Evolutionary conservation across 2,329 filamentous ascomycete genomes (phyloP).

Genomic region (Botrytis fragariae): DNA sequence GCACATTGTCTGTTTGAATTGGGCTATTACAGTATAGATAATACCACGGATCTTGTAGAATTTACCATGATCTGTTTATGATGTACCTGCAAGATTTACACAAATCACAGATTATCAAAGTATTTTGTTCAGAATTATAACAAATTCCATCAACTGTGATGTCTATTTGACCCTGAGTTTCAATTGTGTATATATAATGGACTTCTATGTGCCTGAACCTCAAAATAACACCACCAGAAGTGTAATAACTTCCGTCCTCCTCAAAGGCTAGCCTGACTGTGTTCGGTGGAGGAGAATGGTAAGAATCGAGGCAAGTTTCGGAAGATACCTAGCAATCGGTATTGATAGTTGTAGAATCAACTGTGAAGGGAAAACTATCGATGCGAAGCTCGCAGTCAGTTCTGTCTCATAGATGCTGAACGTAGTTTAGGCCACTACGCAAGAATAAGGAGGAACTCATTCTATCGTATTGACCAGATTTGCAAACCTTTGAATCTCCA

Average conservation of each 20-base stretch:
- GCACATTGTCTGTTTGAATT: not conserved
- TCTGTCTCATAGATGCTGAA: not conserved
- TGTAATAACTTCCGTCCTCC: not conserved
- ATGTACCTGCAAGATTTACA: not conserved
- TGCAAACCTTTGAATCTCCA: not conserved
- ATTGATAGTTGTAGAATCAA: not conserved
- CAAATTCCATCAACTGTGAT: not conserved
- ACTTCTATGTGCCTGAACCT: not conserved
- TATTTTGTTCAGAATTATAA: not conserved
- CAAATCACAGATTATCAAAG: not conserved
- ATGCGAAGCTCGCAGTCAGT: not conserved
- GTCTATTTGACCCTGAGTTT: not conserved
- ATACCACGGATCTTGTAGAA: not conserved
- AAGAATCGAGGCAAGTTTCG: not conserved
- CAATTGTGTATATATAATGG: not conserved
- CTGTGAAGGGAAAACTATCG: not conserved
- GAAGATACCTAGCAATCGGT: too few species aligned
- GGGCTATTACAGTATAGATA: fast-evolving
- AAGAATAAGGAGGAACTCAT: not conserved
- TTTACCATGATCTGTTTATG: not conserved
- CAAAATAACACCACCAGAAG: not conserved
- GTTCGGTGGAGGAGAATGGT: not conserved
- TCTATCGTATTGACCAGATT: not conserved
- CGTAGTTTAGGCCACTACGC: not conserved
- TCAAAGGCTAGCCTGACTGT: not conserved